These are phyloP conservation scores for Viola pubescens DNA, from an alignment of 441 rosid genomes.

Conservation along the genomic window DNA sequence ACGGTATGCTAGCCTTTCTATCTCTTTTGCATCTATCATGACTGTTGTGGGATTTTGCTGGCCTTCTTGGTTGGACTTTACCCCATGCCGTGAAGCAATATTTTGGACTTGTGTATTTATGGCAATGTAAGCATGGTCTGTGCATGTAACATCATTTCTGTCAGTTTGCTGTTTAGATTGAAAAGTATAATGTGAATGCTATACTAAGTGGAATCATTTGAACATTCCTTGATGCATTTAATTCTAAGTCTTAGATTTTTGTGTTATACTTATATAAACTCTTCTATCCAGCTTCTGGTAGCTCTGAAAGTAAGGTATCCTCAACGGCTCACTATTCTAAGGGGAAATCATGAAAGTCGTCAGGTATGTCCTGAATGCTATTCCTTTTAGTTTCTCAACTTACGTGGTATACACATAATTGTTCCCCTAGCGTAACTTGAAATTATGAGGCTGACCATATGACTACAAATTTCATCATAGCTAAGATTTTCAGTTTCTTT, in stretches of 20 bases:
- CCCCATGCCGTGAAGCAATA: no score
- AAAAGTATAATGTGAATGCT: not conserved
- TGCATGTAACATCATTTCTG: not conserved
- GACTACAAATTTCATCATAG: not conserved
- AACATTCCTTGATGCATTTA: not conserved
- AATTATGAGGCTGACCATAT: conserved; percentile 4
- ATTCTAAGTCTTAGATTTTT: not conserved
- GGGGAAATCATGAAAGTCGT: conserved; percentile 95
- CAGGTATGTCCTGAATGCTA: conserved; percentile 42
- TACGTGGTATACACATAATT: not conserved
- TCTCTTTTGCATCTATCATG: not conserved
- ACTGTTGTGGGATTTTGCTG: no score
- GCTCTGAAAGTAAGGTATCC: conserved; percentile 76
- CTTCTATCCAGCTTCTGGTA: conserved; percentile 58
- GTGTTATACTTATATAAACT: conserved; percentile 4
- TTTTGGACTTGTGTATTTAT: no score
- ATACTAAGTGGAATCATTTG: not conserved
- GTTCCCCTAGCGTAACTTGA: not conserved
- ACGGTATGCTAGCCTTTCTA: conserved; percentile 39
- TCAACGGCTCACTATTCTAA: conserved; percentile 73
- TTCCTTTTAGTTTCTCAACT: not conserved
- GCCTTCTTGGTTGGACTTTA: no score
- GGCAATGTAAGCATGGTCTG: not conserved
- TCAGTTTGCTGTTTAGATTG: not conserved
- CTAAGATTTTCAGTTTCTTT: not conserved